phyloP scores from a whole-genome alignment of 208 protist species.

The Endotrypanum monterogeii region DNA sequence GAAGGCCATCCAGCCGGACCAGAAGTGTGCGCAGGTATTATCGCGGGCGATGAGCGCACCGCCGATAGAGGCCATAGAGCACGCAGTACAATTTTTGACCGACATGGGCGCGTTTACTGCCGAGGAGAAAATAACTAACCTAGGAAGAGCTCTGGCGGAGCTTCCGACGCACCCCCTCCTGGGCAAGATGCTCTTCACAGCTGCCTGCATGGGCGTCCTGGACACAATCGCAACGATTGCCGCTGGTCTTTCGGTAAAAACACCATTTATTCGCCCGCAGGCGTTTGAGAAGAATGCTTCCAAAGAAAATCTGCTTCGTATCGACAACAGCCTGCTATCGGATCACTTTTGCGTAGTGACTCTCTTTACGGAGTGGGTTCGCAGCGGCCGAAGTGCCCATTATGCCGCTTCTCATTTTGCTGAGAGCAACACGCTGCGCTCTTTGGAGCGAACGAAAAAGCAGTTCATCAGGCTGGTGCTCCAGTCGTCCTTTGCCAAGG shows the following conservation, averaged over 20 bases:
- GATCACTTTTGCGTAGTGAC: constrained; percentile 80
- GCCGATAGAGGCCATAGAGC: constrained; percentile 48
- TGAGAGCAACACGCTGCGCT: constrained; percentile 70
- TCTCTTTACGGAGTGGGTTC: constrained; percentile 73
- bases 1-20: constrained; percentile 78
- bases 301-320: constrained; percentile 37
- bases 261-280: constrained; percentile 75
- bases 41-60: constrained; percentile 77
- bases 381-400: constrained; percentile 51
- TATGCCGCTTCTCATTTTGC: constrained; percentile 74
- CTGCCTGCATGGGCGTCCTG: constrained; percentile 84
- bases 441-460: constrained; percentile 79
- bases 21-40: constrained; percentile 80
- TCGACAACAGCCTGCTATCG: constrained; percentile 66
- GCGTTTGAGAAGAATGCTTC: constrained; percentile 48
- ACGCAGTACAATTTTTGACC: constrained; percentile 81
- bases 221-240: constrained; percentile 88
- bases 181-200: constrained; percentile 92
- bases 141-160: constrained; percentile 79
- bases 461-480: constrained; percentile 80
- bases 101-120: constrained; percentile 85
- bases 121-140: constrained; percentile 74
- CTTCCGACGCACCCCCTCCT: constrained; percentile 89
- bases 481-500: constrained; percentile 60
- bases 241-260: constrained; percentile 83